Evolutionary conservation across 176 grass and related monocot species (phyloP).

Genomic region (Ensete glaucum): DNA sequence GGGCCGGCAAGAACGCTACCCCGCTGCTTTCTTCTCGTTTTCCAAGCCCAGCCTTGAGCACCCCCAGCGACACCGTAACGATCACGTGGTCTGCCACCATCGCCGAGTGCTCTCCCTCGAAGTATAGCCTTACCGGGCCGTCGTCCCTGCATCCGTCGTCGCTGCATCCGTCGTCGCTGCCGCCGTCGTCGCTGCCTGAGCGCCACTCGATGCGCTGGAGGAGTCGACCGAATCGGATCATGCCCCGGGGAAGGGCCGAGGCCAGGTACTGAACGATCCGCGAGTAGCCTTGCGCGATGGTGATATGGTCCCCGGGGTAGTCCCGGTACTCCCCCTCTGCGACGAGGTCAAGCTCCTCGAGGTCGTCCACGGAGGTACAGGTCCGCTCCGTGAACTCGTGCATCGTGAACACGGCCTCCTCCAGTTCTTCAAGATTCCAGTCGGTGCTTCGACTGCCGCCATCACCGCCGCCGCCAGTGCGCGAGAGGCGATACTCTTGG

Average conservation of each 20-base stretch:
- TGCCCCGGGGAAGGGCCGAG: slow-evolving; percentile 35
- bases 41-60: slow-evolving; percentile 56
- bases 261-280: slow-evolving; percentile 45
- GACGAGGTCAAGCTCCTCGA: slow-evolving; percentile 50
- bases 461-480: neutral
- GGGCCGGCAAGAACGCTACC: slow-evolving; percentile 57
- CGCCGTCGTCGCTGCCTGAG: neutral
- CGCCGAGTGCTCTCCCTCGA: slow-evolving; percentile 22
- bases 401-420: slow-evolving; percentile 59
- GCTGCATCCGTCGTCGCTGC: too few species aligned
- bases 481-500: slow-evolving; percentile 35
- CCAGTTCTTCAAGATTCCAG: slow-evolving; percentile 34
- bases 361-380: slow-evolving; percentile 58
- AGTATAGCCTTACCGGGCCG: slow-evolving; percentile 45
- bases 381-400: slow-evolving; percentile 51
- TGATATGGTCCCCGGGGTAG: slow-evolving; percentile 79
- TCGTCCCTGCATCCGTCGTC: neutral
- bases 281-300: slow-evolving; percentile 63
- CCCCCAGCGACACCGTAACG: slow-evolving; percentile 71
- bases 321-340: slow-evolving; percentile 83
- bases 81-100: slow-evolving; percentile 58
- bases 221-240: slow-evolving; percentile 32
- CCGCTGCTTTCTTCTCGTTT: slow-evolving; percentile 13
- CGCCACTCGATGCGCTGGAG: slow-evolving; percentile 56
- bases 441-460: neutral